phyloP scores from a whole-genome alignment of 1,284 basidiomycete species.

The Naganishia albida region DNA sequence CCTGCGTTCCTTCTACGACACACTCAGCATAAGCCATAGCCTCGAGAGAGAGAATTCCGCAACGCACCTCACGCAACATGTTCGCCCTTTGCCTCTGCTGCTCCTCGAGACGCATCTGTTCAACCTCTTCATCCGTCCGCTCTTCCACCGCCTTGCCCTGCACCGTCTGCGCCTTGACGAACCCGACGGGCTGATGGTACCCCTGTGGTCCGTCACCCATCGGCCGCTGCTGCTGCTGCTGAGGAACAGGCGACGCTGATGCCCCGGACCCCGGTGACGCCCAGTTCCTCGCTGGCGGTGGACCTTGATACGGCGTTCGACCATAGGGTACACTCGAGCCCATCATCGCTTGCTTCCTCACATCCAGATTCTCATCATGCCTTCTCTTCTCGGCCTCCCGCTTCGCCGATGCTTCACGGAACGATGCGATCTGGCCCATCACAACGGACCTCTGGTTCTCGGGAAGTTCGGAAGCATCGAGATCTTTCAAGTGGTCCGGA shows the following conservation, averaged over 20 bases:
- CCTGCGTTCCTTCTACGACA: constrained; percentile 68
- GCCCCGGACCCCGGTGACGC: neutral
- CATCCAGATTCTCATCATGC: constrained; percentile 59
- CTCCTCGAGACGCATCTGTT: constrained; percentile 56
- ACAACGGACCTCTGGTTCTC: constrained; percentile 91
- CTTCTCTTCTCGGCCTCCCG: constrained; percentile 79
- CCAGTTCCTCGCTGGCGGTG: constrained; percentile 28
- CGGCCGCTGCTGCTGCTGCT: constrained; percentile 42
- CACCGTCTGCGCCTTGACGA: constrained; percentile 68
- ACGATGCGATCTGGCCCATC: constrained; percentile 90
- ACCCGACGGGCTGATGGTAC: constrained; percentile 73
- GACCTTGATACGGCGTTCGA: neutral
- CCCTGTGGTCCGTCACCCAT: constrained; percentile 67
- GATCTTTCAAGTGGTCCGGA: constrained; percentile 89
- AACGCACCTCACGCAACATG: constrained; percentile 77
- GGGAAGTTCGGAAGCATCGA: constrained; percentile 92
- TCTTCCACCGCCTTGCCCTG: constrained; percentile 52
- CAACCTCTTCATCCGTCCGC: constrained; percentile 82
- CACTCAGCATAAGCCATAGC: constrained; percentile 8
- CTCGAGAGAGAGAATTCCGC: neutral
- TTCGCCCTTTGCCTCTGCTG: constrained; percentile 73
- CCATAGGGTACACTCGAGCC: constrained; percentile 9
- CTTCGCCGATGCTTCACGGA: constrained; percentile 81
- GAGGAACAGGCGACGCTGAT: constrained; percentile 46
- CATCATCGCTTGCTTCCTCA: constrained; percentile 23